Evolutionary conservation across 805 yeast genomes (phyloP).

Genomic region (Saccharomycopsis sp.): DNA sequence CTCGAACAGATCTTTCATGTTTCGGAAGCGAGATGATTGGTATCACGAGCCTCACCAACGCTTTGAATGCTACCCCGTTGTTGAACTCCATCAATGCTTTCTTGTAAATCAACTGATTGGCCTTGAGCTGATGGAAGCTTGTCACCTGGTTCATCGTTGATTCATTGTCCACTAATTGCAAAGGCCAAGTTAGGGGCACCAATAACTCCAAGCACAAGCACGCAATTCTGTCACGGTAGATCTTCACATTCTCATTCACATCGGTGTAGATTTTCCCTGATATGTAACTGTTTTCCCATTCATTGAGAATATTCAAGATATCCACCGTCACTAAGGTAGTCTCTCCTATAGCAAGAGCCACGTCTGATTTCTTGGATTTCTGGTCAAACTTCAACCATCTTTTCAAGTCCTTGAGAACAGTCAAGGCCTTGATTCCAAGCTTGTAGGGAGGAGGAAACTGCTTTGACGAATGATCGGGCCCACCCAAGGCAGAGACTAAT

Average conservation of each 20-base stretch:
- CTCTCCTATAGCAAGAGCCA: constrained; percentile 81
- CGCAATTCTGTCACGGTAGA: constrained; percentile 51
- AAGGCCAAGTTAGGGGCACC: constrained; percentile 82
- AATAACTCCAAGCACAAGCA: constrained; percentile 68
- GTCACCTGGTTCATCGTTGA: constrained; percentile 49
- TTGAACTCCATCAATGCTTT: constrained; percentile 49
- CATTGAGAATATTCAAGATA: constrained; percentile 60
- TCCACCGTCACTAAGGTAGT: constrained; percentile 67
- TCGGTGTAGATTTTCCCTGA: constrained; percentile 21
- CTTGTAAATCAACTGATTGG: constrained; percentile 65
- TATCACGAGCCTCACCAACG: constrained; percentile 59
- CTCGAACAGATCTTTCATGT: constrained; percentile 56
- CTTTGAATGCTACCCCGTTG: constrained; percentile 55
- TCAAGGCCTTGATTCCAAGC: constrained; percentile 80
- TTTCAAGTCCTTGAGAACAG: constrained; percentile 80
- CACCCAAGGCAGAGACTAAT: constrained; percentile 85
- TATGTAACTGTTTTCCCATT: constrained; percentile 49
- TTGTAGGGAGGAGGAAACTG: constrained; percentile 48
- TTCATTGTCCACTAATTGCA: constrained; percentile 50
- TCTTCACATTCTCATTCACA: constrained; percentile 28
- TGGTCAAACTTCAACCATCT: constrained; percentile 85
- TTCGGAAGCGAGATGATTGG: constrained; percentile 46
- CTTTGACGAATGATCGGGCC: constrained; percentile 58
- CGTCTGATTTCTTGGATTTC: constrained; percentile 57
- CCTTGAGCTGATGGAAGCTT: constrained; percentile 50